A percentile compares a stretch with the other conserved stretches of the same genome.
Conservation (phyloP, 2,329 filamentous ascomycete species). For the Ascochyta viciae-villosae region DNA sequence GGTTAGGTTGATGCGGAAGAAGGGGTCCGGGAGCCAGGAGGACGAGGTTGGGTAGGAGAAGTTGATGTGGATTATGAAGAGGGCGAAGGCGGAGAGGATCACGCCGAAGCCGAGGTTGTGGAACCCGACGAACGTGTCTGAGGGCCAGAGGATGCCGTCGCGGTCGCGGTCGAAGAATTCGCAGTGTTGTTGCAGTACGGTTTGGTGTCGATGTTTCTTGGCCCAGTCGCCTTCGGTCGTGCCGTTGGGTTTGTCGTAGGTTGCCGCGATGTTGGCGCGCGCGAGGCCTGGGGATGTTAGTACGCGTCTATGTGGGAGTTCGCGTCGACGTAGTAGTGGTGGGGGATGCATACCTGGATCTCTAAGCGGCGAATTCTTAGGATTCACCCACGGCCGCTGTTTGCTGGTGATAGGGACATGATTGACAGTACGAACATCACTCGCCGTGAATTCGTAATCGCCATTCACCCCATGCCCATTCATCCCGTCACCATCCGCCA, state of each 20-base stretch:
- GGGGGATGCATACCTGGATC: slow-evolving; percentile 7
- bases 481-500: not conserved
- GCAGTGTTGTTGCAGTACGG: slow-evolving; percentile 61
- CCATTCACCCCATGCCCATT: not conserved
- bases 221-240: slow-evolving; percentile 51
- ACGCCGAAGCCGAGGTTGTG: slow-evolving; percentile 55
- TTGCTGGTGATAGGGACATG: slow-evolving; percentile 15
- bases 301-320: too few species aligned
- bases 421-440: slow-evolving; percentile 9
- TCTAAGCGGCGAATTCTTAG: slow-evolving; percentile 16
- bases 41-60: slow-evolving; percentile 59
- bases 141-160: slow-evolving; percentile 62
- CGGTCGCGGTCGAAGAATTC: slow-evolving; percentile 60
- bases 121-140: slow-evolving; percentile 59
- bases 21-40: slow-evolving; percentile 54
- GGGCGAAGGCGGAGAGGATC: slow-evolving; percentile 53
- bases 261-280: slow-evolving; percentile 52
- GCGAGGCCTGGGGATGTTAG: slow-evolving; percentile 43
- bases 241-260: slow-evolving; percentile 51
- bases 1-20: slow-evolving; percentile 51
- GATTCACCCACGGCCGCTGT: slow-evolving; percentile 15
- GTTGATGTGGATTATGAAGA: slow-evolving; percentile 57
- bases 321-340: too few species aligned
- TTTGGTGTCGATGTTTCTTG: slow-evolving; percentile 49
- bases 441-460: slow-evolving; percentile 2